Percentiles rank a stretch among this genome's conserved stretches.
phyloP scores from a whole-genome alignment of 345 rosid genomes.

The Garcia nutans region DNA sequence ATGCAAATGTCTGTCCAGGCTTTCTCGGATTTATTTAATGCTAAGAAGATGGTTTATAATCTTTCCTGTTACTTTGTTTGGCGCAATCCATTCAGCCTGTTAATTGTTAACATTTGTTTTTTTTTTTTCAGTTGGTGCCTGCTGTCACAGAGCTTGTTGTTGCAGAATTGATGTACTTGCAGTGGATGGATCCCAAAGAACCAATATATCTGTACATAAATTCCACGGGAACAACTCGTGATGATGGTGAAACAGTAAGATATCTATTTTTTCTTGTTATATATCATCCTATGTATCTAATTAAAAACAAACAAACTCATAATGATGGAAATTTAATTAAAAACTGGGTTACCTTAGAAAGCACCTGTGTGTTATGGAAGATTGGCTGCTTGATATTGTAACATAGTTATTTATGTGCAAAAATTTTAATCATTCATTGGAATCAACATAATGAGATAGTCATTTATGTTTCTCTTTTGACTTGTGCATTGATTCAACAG shows the following conservation, averaged over 20 bases:
- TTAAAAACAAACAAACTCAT: background rate
- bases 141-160: slow-evolving; percentile 80
- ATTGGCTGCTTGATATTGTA: background rate
- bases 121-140: slow-evolving; percentile 64
- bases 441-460: background rate
- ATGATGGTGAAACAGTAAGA: slow-evolving; percentile 83
- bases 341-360: no score
- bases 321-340: no score
- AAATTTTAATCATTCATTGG: background rate
- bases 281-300: no score
- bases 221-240: slow-evolving; percentile 90
- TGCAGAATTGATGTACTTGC: slow-evolving; percentile 79
- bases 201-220: slow-evolving; percentile 79
- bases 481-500: background rate
- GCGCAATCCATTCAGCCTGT: slow-evolving; percentile 11
- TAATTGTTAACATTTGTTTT: slow-evolving; percentile 18
- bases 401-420: background rate
- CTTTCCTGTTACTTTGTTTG: background rate
- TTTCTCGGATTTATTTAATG: background rate
- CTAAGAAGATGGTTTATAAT: background rate
- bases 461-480: background rate
- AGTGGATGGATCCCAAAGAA: slow-evolving; percentile 65
- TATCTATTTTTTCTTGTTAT: slow-evolving; percentile 3
- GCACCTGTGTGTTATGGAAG: background rate
- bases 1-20: background rate